phyloP scores from a whole-genome alignment of 2,329 filamentous ascomycete genomes.

The Penicillium griseofulvum region DNA sequence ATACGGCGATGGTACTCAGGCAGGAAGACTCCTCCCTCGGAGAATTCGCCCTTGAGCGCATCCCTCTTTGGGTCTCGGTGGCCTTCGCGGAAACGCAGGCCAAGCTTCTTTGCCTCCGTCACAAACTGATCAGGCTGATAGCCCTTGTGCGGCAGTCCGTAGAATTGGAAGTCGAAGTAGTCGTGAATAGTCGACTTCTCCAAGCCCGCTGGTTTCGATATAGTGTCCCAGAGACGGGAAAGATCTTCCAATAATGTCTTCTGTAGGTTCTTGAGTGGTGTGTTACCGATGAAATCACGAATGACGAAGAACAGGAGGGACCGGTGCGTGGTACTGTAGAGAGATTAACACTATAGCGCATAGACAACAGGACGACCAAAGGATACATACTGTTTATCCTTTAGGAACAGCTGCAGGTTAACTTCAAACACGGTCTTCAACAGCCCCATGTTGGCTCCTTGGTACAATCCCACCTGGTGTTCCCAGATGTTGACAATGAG shows the following conservation, averaged over 20 bases:
- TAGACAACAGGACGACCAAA: not conserved
- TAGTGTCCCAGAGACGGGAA: conserved; percentile 84
- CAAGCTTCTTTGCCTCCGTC: conserved; percentile 73
- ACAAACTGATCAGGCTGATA: conserved; percentile 90
- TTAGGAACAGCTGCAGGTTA: conserved; percentile 93
- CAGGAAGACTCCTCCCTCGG: conserved; percentile 79
- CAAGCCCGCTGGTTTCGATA: conserved; percentile 85
- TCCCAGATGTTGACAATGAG: conserved; percentile 99
- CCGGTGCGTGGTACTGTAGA: conserved; percentile 70
- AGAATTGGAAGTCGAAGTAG: conserved; percentile 98
- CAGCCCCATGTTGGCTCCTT: conserved; percentile 97
- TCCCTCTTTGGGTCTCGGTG: conserved; percentile 66
- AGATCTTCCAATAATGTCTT: conserved; percentile 89
- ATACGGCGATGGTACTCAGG: conserved; percentile 95
- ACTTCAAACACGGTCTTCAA: conserved; percentile 99
- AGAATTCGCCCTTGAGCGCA: conserved; percentile 64
- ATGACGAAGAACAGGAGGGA: conserved; percentile 98
- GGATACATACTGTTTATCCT: conserved; percentile 75
- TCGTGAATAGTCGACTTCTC: conserved; percentile 89
- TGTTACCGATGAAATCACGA: conserved; percentile 90
- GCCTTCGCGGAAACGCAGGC: conserved; percentile 77
- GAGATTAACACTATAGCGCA: conserved; percentile 12
- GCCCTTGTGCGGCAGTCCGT: conserved; percentile 93
- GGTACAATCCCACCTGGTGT: conserved; percentile 95
- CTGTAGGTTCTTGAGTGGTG: conserved; percentile 83